Percentiles rank a stretch among this genome's conserved stretches.
These are phyloP conservation scores for Geosmithia flava DNA, from an alignment of 2,329 filamentous ascomycete genomes.

Conservation along the genomic window DNA sequence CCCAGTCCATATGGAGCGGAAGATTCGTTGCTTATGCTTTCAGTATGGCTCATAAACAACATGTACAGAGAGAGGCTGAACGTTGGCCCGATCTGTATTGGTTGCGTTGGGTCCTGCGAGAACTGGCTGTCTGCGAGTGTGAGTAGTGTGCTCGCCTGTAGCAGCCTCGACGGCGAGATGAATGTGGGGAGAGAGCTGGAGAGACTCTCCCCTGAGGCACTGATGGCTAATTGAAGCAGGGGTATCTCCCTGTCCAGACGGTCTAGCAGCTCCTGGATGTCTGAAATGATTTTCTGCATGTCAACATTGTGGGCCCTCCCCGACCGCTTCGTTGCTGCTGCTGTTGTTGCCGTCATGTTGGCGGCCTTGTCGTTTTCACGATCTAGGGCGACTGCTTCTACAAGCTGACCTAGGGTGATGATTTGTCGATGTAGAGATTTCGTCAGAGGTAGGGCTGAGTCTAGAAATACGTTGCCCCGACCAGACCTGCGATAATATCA, in stretches of 20 bases:
- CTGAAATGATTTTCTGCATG: constrained; percentile 46
- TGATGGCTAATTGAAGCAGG: constrained; percentile 85
- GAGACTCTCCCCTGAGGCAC: constrained; percentile 79
- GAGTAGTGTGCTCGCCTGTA: constrained; percentile 87
- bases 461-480: constrained; percentile 49
- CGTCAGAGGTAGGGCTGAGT: constrained; percentile 73
- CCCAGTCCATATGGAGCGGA: constrained; percentile 13
- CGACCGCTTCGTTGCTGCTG: not conserved
- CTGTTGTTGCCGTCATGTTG: not conserved
- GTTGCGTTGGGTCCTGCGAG: constrained; percentile 44
- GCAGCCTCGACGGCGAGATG: constrained; percentile 78
- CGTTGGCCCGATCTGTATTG: constrained; percentile 74
- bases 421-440: constrained; percentile 78
- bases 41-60: constrained; percentile 73
- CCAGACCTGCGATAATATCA: constrained; percentile 25
- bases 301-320: not conserved
- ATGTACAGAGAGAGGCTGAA: constrained; percentile 89
- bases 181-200: constrained; percentile 67
- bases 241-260: constrained; percentile 88
- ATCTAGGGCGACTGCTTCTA: constrained; percentile 56
- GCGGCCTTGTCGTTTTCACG: constrained; percentile 31
- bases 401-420: constrained; percentile 60
- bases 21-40: not conserved
- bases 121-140: constrained; percentile 81
- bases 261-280: constrained; percentile 62